Conservation (phyloP, 805 yeast species). For the Saturnispora dispora region DNA sequence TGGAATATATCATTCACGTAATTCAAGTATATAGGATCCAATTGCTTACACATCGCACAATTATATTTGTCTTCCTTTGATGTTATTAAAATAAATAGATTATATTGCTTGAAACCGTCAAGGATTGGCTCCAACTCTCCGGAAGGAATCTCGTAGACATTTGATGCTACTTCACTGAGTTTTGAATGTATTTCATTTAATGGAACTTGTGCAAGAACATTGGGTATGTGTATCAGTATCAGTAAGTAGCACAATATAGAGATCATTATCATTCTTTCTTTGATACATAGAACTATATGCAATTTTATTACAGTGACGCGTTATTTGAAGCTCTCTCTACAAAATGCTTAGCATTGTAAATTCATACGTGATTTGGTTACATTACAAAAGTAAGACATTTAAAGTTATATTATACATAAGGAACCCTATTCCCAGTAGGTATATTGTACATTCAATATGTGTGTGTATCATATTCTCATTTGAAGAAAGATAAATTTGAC, state of each 20-base stretch:
- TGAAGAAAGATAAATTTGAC: slow-evolving; percentile 10
- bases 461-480: not conserved
- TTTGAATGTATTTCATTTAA: not conserved
- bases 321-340: not conserved
- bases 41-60: slow-evolving; percentile 40
- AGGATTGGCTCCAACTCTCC: slow-evolving; percentile 33
- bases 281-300: not conserved
- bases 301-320: not conserved
- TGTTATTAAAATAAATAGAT: slow-evolving; percentile 43
- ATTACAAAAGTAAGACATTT: not conserved
- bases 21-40: slow-evolving; percentile 32
- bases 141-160: slow-evolving; percentile 25
- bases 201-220: not conserved
- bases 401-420: not conserved
- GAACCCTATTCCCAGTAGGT: not conserved
- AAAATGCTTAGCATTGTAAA: not conserved
- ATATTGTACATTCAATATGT: not conserved
- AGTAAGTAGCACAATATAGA: not conserved
- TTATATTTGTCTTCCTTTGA: slow-evolving; percentile 34
- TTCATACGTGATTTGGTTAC: not conserved
- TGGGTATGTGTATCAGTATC: not conserved
- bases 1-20: slow-evolving; percentile 36
- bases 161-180: not conserved
- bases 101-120: slow-evolving; percentile 44
- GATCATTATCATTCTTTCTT: not conserved